Evolutionary conservation across 345 rosid species (phyloP), one percentile per base, ranked within the genome.

Genomic region (Acer saccharum): DNA sequence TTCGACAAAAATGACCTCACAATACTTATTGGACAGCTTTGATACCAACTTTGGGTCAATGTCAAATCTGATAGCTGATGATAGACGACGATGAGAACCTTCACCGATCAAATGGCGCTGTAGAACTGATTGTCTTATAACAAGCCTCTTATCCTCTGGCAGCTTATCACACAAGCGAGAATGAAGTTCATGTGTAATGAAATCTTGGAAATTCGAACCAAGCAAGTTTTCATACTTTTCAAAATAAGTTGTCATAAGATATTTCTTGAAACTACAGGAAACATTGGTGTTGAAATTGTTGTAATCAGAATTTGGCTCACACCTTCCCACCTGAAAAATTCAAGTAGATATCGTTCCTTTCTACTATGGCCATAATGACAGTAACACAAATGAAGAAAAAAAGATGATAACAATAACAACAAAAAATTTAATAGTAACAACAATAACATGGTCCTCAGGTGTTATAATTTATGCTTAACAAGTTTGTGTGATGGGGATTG

Each of bases 61-160:
- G 57, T 79, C 78, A 78, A 95, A 74, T 82, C 81, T 85, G 66
- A 94, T 58, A 3, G 88, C 83, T 71, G 92, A 88, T 18, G 84
- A 81, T 7, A 95, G 85, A 78, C 69, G 89, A 18, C 98, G 95
- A 84, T 94, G 99, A 74, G 97, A 92, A 71, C 98, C 99, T 84
- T 96, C 98, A 55, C 98, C 98, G 5, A 81, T 79, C 73, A 94
- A 80, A 73, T 67, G 60, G 77, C 83, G 91, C 39, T 83, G 20
- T n/a, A 83, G 72, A 78, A 86, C 70, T 57, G 88, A 82, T 39
- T 82, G 76, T 65, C 58, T 77, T 29, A 80, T 68, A 65, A 55
- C 71, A 72, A 29, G 41, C 68, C 69, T 68, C 52, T 17, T 57
- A 72, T 84, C 76, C 65, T 76, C 73, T 10, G 80, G 81, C 62